Percentiles rank a stretch among this genome's conserved stretches.
These are phyloP conservation scores for Cymbidium sinense DNA, from an alignment of 106 monocot species.

Conservation along the genomic window DNA sequence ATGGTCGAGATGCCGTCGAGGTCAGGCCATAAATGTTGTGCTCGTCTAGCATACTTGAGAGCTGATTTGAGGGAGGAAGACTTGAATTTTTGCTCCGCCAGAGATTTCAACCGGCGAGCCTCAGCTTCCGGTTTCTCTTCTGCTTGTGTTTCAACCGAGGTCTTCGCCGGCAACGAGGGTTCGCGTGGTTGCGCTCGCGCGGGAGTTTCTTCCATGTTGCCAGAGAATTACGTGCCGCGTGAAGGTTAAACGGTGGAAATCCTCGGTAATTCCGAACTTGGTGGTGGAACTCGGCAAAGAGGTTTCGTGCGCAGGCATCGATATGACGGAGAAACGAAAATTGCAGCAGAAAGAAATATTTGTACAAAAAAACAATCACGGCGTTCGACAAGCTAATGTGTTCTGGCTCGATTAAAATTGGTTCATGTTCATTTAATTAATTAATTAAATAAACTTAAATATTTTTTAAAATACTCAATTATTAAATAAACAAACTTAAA, in stretches of 20 bases:
- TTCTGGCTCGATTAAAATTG: no score
- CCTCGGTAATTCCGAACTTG: neutral
- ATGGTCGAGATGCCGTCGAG: conserved; percentile 31
- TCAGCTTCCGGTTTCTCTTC: conserved; percentile 18
- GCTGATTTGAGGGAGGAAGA: conserved; percentile 41
- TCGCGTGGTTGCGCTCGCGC: neutral
- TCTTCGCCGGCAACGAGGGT: neutral
- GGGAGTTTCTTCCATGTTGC: conserved; percentile 4
- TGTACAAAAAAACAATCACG: no score
- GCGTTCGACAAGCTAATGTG: no score
- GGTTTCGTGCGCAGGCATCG: no score
- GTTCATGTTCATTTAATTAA: no score
- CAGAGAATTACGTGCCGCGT: neutral
- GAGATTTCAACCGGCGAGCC: conserved; percentile 37
- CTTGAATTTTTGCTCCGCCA: conserved; percentile 41
- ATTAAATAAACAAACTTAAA: no score
- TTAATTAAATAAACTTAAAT: no score
- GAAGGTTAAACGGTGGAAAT: neutral
- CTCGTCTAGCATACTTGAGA: conserved; percentile 65
- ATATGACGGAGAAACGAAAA: no score
- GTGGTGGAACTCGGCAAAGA: neutral
- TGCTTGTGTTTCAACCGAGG: neutral
- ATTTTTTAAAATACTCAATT: no score
- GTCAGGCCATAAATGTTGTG: conserved; percentile 35
- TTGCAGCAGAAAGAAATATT: no score